Evolutionary conservation across 2,329 filamentous ascomycete species (phyloP), one percentile per base, ranked within the genome.

Genomic region (Trichoderma gracile): DNA sequence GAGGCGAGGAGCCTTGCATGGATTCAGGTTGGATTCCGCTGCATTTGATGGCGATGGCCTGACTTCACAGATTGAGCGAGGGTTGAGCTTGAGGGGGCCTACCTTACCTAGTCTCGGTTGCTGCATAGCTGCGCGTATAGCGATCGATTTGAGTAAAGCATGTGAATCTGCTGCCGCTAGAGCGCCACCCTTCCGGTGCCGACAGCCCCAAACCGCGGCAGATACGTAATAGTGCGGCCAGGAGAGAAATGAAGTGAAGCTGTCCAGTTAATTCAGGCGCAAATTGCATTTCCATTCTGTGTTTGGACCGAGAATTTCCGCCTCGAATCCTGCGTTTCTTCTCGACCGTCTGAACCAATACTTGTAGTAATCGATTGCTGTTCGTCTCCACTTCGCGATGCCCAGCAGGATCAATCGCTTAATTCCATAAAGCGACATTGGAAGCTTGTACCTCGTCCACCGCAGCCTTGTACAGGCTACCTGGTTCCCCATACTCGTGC

Each of bases 151-250:
- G 25, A 30, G 19, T 19, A n/a, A 40, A 54, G 40, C 58, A 62
- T 45, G 58, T 54, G 49, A 62, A 62, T 12, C 33, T 38, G 42
- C 23, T 45, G 27, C 58, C 58, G 58, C 49, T 62, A 54, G 25
- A 27, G 10, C 58, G 58, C 58, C 49, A n/a, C 45, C 47, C 40
- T 46, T 62, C 19, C 42, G 47, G 19, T 38, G 40, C 58, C 58
- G 47, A 53, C 33, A 61, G 58, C 58, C 47, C 52, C 58, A 10
- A 38, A 30, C 17, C 46, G 47, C 58, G 46, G 58, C 47, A 61
- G 47, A 53, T 53, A 53, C 58, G 58, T 61, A 61, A 61, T 61
- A 53, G 58, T 61, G 58, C 38, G 58, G 47, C 46, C n/a, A 23
- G 19, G 25, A 42, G 33, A 38, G 49, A 54, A 62, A 62, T 40